A percentile compares a stretch with the other conserved stretches of the same genome.
Conservation (phyloP, 106 monocot genomes). For the Agapanthus africanus region DNA sequence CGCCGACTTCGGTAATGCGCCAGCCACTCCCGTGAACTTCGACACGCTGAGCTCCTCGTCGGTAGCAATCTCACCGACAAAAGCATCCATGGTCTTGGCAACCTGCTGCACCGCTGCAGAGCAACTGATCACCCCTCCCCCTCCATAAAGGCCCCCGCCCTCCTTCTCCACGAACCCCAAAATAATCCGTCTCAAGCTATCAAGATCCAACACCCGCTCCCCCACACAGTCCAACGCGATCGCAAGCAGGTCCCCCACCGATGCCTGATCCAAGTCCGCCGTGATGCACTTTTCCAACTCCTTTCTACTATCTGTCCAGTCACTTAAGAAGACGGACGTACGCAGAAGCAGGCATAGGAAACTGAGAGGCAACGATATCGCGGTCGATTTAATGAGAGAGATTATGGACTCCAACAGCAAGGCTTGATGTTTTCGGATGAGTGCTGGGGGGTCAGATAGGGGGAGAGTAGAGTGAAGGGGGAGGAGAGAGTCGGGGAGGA, state of each 20-base stretch:
- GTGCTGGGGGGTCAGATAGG: background rate
- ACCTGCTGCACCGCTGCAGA: constrained; percentile 45
- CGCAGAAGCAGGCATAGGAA: constrained; percentile 76
- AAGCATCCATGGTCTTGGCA: constrained; percentile 46
- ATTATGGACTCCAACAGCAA: constrained; percentile 37
- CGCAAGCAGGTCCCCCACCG: constrained; percentile 45
- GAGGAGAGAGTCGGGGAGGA: constrained; percentile 39
- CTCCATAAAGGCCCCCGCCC: constrained; percentile 2
- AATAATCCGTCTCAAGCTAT: constrained; percentile 48
- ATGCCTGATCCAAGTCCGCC: constrained; percentile 38
- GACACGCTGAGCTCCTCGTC: constrained; percentile 55
- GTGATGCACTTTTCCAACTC: constrained; percentile 52
- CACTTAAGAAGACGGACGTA: constrained; percentile 34
- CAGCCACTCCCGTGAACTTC: constrained; percentile 62
- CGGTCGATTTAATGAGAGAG: constrained; percentile 21
- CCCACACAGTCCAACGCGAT: constrained; percentile 50
- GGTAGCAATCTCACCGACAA: constrained; percentile 65
- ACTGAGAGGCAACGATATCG: constrained; percentile 31
- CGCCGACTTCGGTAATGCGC: constrained; percentile 46
- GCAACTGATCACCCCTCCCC: constrained; percentile 13
- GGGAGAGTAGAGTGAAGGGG: constrained; percentile 22
- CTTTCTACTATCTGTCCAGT: constrained; percentile 20
- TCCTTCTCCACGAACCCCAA: constrained; percentile 50
- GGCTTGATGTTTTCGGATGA: constrained; percentile 13
- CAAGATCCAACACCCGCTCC: constrained; percentile 44